Evolutionary conservation across 192 early-diverging fungal species (phyloP).

Genomic region (Radiomyces spectabilis): DNA sequence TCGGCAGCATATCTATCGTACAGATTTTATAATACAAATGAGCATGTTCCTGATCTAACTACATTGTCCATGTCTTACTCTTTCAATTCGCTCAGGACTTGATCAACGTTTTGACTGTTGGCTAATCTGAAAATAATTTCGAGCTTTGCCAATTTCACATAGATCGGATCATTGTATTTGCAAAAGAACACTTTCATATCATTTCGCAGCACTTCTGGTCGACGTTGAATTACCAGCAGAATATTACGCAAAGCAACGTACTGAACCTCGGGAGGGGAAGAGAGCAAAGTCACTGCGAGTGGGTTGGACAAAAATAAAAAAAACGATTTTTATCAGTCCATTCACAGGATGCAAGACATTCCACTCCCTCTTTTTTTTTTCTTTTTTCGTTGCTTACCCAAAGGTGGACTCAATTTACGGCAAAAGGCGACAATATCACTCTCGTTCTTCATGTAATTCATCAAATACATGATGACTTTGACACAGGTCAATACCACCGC

Average conservation of each 20-base stretch:
- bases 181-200: slow-evolving; percentile 99
- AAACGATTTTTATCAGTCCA: no score
- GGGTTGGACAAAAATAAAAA: neutral
- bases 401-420: slow-evolving; percentile 84
- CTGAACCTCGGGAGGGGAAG: slow-evolving; percentile 88
- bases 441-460: slow-evolving; percentile 85
- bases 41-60: no score
- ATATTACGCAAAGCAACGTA: slow-evolving; percentile 97
- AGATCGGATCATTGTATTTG: slow-evolving; percentile 99
- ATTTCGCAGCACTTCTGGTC: slow-evolving; percentile 82
- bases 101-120: slow-evolving; percentile 72
- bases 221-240: slow-evolving; percentile 83
- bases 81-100: slow-evolving; percentile 85
- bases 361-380: neutral
- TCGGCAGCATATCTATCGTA: slow-evolving; percentile 86
- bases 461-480: slow-evolving; percentile 89
- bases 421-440: slow-evolving; percentile 67
- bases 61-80: no score
- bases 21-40: no score
- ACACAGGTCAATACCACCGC: slow-evolving; percentile 80
- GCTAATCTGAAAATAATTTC: slow-evolving; percentile 90
- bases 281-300: slow-evolving; percentile 75
- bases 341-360: no score
- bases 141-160: slow-evolving; percentile 96
- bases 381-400: slow-evolving; percentile 43